A percentile compares a stretch with the other conserved stretches of the same genome.
Conservation (phyloP, 2,329 filamentous ascomycete genomes). For the Neofusicoccum parvum region DNA sequence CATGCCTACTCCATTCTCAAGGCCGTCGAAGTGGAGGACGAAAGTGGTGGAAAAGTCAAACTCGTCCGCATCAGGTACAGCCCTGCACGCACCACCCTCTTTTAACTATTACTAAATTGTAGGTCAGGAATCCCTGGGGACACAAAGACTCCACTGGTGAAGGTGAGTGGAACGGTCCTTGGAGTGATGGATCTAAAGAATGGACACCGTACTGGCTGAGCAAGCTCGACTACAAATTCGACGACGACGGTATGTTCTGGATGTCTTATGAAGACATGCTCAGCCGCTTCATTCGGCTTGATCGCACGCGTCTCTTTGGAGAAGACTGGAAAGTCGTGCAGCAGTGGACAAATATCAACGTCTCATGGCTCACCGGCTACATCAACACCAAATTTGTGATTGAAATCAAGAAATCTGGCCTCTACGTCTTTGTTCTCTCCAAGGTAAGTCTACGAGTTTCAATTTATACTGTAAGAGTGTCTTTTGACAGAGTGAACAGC, state of each 20-base stretch:
- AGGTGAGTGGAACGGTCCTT: conserved; percentile 78
- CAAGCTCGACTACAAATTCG: conserved; percentile 72
- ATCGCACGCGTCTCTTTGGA: conserved; percentile 19
- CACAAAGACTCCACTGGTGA: conserved; percentile 38
- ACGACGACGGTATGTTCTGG: conserved; percentile 63
- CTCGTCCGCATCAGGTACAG: conserved; percentile 29
- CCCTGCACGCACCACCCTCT: too few species aligned
- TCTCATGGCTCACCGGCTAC: conserved; percentile 18
- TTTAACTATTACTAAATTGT: conserved; percentile 26
- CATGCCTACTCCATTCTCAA: conserved; percentile 64
- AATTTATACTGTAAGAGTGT: conserved; percentile 12
- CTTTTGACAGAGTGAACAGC: background rate
- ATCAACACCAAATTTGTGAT: conserved; percentile 19
- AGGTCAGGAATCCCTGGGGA: conserved; percentile 76
- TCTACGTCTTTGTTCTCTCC: conserved; percentile 12
- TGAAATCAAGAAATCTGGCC: background rate
- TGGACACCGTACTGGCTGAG: conserved; percentile 81
- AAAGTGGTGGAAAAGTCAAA: conserved; percentile 62
- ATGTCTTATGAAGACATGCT: conserved; percentile 21
- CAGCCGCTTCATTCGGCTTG: background rate
- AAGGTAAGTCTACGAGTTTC: background rate
- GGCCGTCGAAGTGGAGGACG: conserved; percentile 61
- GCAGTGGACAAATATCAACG: conserved; percentile 19
- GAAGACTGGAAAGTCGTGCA: conserved; percentile 16
- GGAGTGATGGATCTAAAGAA: conserved; percentile 80